phyloP scores from a whole-genome alignment of 257 asterid species.

The Gentiana dahurica region DNA sequence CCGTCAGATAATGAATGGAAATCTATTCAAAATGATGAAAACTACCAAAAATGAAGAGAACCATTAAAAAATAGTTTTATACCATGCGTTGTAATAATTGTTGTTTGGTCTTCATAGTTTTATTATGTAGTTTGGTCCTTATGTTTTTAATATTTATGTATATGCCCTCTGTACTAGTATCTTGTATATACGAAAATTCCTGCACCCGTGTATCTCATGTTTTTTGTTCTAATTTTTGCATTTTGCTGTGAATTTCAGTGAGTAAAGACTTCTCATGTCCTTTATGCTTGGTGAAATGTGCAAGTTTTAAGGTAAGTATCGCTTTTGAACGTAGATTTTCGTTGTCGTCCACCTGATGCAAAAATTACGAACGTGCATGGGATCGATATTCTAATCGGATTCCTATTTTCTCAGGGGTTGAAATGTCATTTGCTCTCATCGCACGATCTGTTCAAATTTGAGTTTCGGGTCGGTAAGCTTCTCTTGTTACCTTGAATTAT shows the following conservation, averaged over 20 bases:
- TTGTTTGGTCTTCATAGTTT: too few relatives aligned
- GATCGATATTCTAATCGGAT: conserved; percentile 19
- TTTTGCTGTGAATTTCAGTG: conserved; percentile 44
- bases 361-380: background rate
- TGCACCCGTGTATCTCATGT: too few relatives aligned
- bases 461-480: conserved; percentile 72
- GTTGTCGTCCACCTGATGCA: too few relatives aligned
- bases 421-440: conserved; percentile 69
- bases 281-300: conserved; percentile 95
- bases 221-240: conserved; percentile 7
- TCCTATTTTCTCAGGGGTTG: conserved; percentile 55
- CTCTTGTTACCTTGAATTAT: conserved; percentile 7
- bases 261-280: conserved; percentile 98
- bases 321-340: conserved; percentile 1
- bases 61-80: too few relatives aligned
- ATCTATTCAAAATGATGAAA: too few relatives aligned
- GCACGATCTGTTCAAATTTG: conserved; percentile 91
- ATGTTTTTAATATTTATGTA: too few relatives aligned
- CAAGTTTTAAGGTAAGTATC: conserved; percentile 71
- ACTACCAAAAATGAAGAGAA: too few relatives aligned
- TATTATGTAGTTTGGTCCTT: too few relatives aligned
- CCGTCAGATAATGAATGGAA: too few relatives aligned
- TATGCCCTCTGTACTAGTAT: too few relatives aligned
- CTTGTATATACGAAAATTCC: too few relatives aligned
- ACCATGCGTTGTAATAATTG: too few relatives aligned